Base-by-base conservation (phyloP, 176 grass and related monocot genomes). In the Secale cereale region DNA sequence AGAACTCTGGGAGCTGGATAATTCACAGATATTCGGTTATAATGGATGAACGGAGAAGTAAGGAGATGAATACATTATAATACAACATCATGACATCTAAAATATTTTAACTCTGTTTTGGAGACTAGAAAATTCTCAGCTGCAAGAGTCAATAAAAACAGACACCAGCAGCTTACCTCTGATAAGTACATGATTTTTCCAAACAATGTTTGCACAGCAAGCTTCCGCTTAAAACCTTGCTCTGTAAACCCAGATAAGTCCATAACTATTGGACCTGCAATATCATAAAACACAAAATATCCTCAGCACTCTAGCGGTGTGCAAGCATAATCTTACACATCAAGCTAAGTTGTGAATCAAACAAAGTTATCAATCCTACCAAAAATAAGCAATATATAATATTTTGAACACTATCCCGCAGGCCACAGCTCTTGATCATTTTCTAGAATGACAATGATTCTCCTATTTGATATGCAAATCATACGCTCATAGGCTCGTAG, bases 251-350 rank as follows among this genome's bases (percentile, higher is more conserved):
- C 93, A 85, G 87, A 87, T 77, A 91, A 25, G 65, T 99, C 84
- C 93, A 96, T 96, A 81, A 91, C 88, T 32, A 96, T 88, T 32
- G 93, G 97, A 29, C 97, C 97, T 98, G 91, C 74, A 88, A 90
- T 7, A 84, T 79, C 67, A 81, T 27, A 65, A 40, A 57, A 86
- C 15, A 72, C 9, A 59, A 57, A 85, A 70, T 20, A 43, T 64
- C 3, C 40, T 78, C 16, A 71, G 27, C 77, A 22, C 13, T 72
- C n/a, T 75, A 65, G 22, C 77, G 73, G 30, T 78, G 9, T 45
- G 14, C 22, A 76, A 79, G n/a, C 29, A 67, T 45, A 43, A 65
- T 26, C 62, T 81, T 45, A 82, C 6, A 63, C 5, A 71, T 20
- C 31, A 27, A 43, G 20, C 22, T 23, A 33, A 40, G 45, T 78